These are phyloP conservation scores for Scheffersomyces parashehatae DNA, from an alignment of 1,139 yeast species.

Conservation along the genomic window DNA sequence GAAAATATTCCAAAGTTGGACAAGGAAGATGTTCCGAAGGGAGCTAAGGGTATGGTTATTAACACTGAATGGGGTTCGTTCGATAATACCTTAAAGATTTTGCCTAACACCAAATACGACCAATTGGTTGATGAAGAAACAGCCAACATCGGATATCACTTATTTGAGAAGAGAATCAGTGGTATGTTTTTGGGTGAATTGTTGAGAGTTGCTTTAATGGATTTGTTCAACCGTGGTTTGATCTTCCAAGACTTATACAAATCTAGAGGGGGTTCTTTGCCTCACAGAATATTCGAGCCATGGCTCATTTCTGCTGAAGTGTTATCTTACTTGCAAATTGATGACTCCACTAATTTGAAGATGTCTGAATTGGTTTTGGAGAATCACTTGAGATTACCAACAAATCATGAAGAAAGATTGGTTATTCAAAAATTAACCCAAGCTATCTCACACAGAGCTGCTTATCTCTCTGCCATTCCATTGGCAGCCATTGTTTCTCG, in stretches of 20 bases:
- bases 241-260: conserved; percentile 57
- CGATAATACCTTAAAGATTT: conserved; percentile 70
- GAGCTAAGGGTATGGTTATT: conserved; percentile 75
- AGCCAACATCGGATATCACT: conserved; percentile 82
- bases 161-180: conserved; percentile 89
- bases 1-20: conserved; percentile 67
- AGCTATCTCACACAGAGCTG: conserved; percentile 83
- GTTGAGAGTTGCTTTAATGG: conserved; percentile 69
- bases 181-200: conserved; percentile 96
- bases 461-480: conserved; percentile 83
- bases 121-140: conserved; percentile 65
- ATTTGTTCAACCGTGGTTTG: conserved; percentile 57
- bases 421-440: conserved; percentile 72
- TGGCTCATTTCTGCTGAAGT: conserved; percentile 84
- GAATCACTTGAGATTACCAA: conserved; percentile 64
- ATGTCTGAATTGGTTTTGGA: conserved; percentile 66
- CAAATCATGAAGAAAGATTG: conserved; percentile 65
- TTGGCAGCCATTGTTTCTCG: conserved; percentile 67
- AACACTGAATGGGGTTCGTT: conserved; percentile 98
- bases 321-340: conserved; percentile 79
- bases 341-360: conserved; percentile 67
- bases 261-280: conserved; percentile 53
- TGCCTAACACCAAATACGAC: conserved; percentile 81
- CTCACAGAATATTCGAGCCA: conserved; percentile 68
- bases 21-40: conserved; percentile 40